Evolutionary conservation across 768 basidiomycete species (phyloP), one percentile per base, ranked within the genome.

Genomic region (Lenzites betulinus): DNA sequence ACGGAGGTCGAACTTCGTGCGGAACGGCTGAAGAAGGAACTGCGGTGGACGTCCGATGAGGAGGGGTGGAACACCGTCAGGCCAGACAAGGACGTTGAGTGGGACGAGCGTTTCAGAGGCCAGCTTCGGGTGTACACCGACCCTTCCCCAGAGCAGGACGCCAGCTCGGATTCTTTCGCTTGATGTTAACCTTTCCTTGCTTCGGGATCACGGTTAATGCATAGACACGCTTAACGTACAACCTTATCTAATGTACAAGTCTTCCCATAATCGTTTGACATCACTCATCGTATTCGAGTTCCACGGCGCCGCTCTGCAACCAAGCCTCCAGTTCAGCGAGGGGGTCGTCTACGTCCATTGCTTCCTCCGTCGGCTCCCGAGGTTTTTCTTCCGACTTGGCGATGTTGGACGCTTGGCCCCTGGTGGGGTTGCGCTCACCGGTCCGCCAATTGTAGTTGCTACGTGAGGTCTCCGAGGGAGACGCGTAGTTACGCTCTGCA

Each of bases 1-100:
- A 94, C 90, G 1, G 93, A 98, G 75, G 88, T 92, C 22, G 92
- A 97, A 70, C 78, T 98, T 58, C 84, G 90, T 46, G 88, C 88
- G 39, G 94, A 98, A 75, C 79, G 96, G 65, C 72, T 94, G 72
- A 89, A 89, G 74, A 96, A 95, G 76, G 96, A 98, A 76, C 72
- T 86, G 66, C 79, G 85, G 66, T 98, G 96, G 96, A 82, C 85
- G 46, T 80, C 83, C 22, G 90, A 95, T 67, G 75, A 89, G 55
- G 80, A 80, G 51, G 95, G 92, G 2, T 98, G 90, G 90, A 79
- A 82, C 41, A 83, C 94, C 55, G 78, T 95, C 55, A 80, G 84
- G 56, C 85, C 87, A 3, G 83, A 84, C 2, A 75, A 74, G 53
- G 76, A 76, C 16, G 85, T 90, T 13, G 79, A 79, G 23, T 98